Evolutionary conservation across 768 basidiomycete genomes (phyloP), one percentile per base, ranked within the genome.

Genomic region (Tubosaeta sp.): DNA sequence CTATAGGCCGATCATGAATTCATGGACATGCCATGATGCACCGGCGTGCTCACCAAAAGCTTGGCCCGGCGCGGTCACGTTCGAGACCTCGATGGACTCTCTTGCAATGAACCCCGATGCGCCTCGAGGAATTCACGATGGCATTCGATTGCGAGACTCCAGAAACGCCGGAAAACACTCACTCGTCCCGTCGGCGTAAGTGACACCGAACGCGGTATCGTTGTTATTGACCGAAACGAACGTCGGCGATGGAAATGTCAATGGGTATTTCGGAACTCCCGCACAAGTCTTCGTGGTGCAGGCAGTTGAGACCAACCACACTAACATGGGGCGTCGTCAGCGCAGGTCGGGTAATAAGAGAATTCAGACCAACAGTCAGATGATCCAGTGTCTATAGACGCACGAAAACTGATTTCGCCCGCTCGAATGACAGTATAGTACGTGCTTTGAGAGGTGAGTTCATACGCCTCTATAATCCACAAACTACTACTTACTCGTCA

Each of bases 321-420:
- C 68, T 70, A 85, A n/a, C 84, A 32, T 49, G 31, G 37, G 14
- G 33, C 6, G 6, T 11, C n/a, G 6, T 57, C 13, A 58, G 46
- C 17, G 46, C 25, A 14, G 14, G 5, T 3, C 37, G 10, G 34
- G 16, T 16, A 54, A 35, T 22, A 22, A 35, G 33, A 32, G 37
- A 41, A 48, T 37, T 33, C 11, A 1, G 29, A 62, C 64, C 42
- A 43, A 68, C 66, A 34, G 14, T 66, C 64, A 16, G 62, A 69
- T 8, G 88, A 90, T 16, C 76, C 89, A 1, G 88, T 91, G 64
- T 91, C 89, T 41, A 91, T 70, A 0, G 80, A 81, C 17, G 83
- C 80, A 14, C 87, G 83, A 59, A 89, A 85, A 60, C 70, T 79
- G 51, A 88, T 79, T 50, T 73, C 71, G 31, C 88, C 89, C 26